Base-by-base conservation (phyloP, 148 eudicot genomes). In the Nyssa sinensis region DNA sequence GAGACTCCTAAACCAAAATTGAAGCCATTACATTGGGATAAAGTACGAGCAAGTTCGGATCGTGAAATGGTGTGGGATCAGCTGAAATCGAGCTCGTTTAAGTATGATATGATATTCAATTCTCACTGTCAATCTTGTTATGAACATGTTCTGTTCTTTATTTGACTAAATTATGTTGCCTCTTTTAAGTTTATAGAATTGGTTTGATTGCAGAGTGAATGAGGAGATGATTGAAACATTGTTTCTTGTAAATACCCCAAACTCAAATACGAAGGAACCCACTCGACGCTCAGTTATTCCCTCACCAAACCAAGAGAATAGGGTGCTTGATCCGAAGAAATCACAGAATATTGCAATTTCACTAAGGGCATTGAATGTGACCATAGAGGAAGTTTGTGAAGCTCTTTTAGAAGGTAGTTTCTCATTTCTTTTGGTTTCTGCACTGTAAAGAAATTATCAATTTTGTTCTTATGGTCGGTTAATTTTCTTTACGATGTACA, bases 171-270 rank as follows among this genome's bases (percentile, higher is more conserved):
- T 47, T 34, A 23, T 58, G 19, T 3, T 24, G 55, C 37, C 55
- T 41, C 23, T 8, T 19, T 32, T 31, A 16, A 53, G 7, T 66
- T 29, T 27, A 17, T 29, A 16, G 53, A 59, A 75, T n/a, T 63
- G 62, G 71, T 65, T 44, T 16, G 19, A 27, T 71, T 80, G 81
- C 84, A 87, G 90, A 79, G 79, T 87, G 57, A 79, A 87, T 59
- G 90, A 87, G 68, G 88, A 84, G 72, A 84, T 84, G 88, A 87
- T 87, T 83, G 90, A 87, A 71, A 78, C 83, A 60, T 64, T 87
- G 53, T 87, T 87, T 64, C 83, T 84, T 23, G 86, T 81, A 75
- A 87, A 82, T 29, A 23, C 83, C 12, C 72, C 44, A 68, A 51
- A 70, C 7, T 30, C 32, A 2, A 71, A 64, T 33, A 53, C 65